Base-by-base conservation (phyloP, 805 yeast species). In the Lipomyces oligophaga region DNA sequence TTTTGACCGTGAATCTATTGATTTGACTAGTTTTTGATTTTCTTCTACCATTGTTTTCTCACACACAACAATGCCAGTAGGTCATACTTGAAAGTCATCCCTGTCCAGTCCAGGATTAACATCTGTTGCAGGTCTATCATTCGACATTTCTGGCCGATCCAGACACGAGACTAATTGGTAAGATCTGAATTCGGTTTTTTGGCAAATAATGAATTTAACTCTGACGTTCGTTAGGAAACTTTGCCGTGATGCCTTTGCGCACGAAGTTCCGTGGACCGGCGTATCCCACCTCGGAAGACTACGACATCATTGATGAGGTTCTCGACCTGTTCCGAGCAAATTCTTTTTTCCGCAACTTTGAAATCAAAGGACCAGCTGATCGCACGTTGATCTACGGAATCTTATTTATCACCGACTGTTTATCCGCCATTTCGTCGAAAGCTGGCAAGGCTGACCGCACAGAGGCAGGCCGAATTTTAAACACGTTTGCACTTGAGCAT, bases 311-410 rank as follows among this genome's bases (percentile, higher is more conserved):
- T 47, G 99, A 93, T 65, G 99, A 93, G 66, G 76, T 81, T 22
- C 69, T 93, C 44, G 97, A 93, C 67, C 74, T 93, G 45, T 93
- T 93, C 68, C 76, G 98, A 57, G 96, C 97, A 59, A 93, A 93
- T 67, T 85, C 96, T 10, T 90, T 93, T 69, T 93, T 93, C 77
- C 84, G 85, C 65, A 93, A 93, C 73, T 93, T 93, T 65, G 98
- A 93, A 69, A 89, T 93, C 70, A 87, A 87, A 66, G 96, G 96
- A 10, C 85, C 95, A 19, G 83, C 96, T 3, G 99, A 93, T 65
- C 76, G 99, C 57, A 77, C 90, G 8, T 72, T 93, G 49, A 89
- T 94, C 59, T 93, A 93, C 65, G 99, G 98, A 18, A 93, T 93
- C 44, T 71, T 93, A 49, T 93, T 78, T 65, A 79, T 86, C 28